A percentile compares a stretch with the other conserved stretches of the same genome.
Conservation (phyloP, 1,284 basidiomycete genomes). For the Cryptococcus deneoformans region DNA sequence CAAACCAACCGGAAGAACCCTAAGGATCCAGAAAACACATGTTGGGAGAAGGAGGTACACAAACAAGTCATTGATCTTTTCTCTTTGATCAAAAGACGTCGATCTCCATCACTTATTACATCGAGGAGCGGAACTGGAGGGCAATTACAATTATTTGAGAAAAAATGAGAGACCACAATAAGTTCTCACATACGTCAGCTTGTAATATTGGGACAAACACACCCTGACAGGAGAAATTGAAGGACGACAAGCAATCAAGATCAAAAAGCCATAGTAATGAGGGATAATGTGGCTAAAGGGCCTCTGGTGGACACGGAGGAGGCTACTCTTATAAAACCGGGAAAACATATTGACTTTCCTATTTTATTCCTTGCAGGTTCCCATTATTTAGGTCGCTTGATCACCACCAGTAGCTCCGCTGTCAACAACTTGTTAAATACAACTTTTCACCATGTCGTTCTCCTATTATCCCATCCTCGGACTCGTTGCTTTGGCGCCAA, state of each 20-base stretch:
- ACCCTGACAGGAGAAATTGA: too few species aligned
- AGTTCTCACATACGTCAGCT: too few species aligned
- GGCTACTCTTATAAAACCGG: not conserved
- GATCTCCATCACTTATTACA: not conserved
- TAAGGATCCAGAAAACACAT: not conserved
- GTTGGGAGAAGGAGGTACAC: not conserved
- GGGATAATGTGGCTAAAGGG: too few species aligned
- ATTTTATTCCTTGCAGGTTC: not conserved
- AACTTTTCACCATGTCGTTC: not conserved
- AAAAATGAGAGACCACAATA: too few species aligned
- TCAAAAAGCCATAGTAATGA: too few species aligned
- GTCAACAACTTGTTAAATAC: not conserved
- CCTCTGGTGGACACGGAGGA: not conserved
- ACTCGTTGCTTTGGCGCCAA: not conserved
- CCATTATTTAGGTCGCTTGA: not conserved
- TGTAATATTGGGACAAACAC: too few species aligned
- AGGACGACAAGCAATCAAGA: too few species aligned
- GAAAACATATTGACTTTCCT: not conserved
- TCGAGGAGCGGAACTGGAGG: not conserved
- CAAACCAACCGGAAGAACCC: too few species aligned
- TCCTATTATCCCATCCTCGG: not conserved
- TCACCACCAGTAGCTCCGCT: too few species aligned
- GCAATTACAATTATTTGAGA: too few species aligned
- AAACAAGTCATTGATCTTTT: too few species aligned
- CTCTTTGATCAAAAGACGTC: not conserved